phyloP scores from a whole-genome alignment of 2,329 filamentous ascomycete species.

The Kalaharituber pfeilii region DNA sequence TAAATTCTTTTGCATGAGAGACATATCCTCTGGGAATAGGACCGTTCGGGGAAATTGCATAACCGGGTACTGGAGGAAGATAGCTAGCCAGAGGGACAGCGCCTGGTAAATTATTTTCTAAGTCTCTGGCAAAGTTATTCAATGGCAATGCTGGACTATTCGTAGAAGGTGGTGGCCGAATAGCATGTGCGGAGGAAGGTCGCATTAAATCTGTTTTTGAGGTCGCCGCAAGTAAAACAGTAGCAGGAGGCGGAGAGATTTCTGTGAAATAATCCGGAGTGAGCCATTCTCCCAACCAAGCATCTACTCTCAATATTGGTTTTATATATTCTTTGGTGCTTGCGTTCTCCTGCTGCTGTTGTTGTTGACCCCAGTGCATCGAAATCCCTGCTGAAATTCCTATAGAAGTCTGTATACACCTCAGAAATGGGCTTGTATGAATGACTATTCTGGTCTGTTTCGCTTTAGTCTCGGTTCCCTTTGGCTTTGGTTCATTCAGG shows the following conservation, averaged over 20 bases:
- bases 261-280: slow-evolving; percentile 83
- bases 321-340: slow-evolving; percentile 31
- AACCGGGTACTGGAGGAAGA: slow-evolving; percentile 58
- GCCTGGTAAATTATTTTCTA: slow-evolving; percentile 27
- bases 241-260: slow-evolving; percentile 75
- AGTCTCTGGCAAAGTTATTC: slow-evolving; percentile 23
- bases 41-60: slow-evolving; percentile 62
- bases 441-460: slow-evolving; percentile 62
- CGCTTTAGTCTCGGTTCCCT: slow-evolving; percentile 32
- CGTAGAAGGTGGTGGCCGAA: slow-evolving; percentile 44
- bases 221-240: slow-evolving; percentile 68
- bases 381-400: slow-evolving; percentile 74
- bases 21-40: slow-evolving; percentile 79
- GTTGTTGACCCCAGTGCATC: slow-evolving; percentile 35
- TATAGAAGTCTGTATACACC: slow-evolving; percentile 83
- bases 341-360: slow-evolving; percentile 18
- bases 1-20: slow-evolving; percentile 74
- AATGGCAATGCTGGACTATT: slow-evolving; percentile 27
- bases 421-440: slow-evolving; percentile 82
- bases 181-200: slow-evolving; percentile 23
- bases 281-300: slow-evolving; percentile 90
- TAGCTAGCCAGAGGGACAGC: slow-evolving; percentile 39
- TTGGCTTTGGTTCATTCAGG: slow-evolving; percentile 9
- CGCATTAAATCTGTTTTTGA: slow-evolving; percentile 77
- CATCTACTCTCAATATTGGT: slow-evolving; percentile 61